Percentiles rank a stretch among this genome's conserved stretches.
phyloP scores from a whole-genome alignment of 257 asterid species.

The Verbascum thapsus region DNA sequence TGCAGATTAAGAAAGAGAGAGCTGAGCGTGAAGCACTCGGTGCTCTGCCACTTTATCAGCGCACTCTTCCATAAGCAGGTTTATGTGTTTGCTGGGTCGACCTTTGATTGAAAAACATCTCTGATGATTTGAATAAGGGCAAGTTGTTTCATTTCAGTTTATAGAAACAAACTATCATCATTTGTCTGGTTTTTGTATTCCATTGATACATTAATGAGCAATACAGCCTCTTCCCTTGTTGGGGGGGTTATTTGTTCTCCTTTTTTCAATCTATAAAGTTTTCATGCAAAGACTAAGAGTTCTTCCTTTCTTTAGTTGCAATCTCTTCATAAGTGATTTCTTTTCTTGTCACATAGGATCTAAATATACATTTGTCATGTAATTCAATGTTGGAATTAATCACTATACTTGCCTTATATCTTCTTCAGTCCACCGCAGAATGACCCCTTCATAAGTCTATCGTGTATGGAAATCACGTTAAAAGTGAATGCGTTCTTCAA shows the following conservation, averaged over 20 bases:
- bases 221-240: not conserved
- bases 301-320: conserved; percentile 1
- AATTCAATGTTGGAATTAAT: no score
- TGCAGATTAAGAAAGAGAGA: conserved; percentile 71
- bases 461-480: no score
- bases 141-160: conserved; percentile 24
- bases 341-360: no score
- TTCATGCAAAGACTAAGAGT: not conserved
- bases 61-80: conserved; percentile 63
- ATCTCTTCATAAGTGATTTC: no score
- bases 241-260: conserved; percentile 14
- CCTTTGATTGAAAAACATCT: conserved; percentile 29
- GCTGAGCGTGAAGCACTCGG: conserved; percentile 89
- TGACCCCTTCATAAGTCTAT: no score
- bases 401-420: no score
- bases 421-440: no score
- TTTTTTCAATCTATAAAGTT: not conserved
- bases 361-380: no score
- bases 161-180: not conserved
- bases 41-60: conserved; percentile 79
- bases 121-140: conserved; percentile 25
- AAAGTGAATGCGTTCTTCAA: no score
- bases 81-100: conserved; percentile 18
- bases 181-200: conserved; percentile 20
- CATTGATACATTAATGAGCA: conserved; percentile 11